Base-by-base conservation (phyloP, 805 yeast genomes). In the Monosporozyma solicola region DNA sequence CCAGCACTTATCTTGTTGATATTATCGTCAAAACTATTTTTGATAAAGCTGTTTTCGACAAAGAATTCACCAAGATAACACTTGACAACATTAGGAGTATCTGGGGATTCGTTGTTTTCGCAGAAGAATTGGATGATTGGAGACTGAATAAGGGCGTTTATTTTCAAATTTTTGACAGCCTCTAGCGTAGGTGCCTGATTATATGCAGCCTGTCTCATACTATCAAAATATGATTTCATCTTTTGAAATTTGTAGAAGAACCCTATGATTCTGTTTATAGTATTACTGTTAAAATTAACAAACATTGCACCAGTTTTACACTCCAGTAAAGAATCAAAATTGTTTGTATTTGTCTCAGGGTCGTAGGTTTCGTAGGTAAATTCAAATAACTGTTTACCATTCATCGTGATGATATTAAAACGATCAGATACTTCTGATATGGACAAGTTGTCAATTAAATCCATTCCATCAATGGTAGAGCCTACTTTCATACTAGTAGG, bases 141-240 rank as follows among this genome's bases (percentile, higher is more conserved):
- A 1, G 97, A 88, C 51, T 80, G 77, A 15, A 94, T 74, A 16
- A 80, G 68, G 35, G 95, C 69, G 60, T 91, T 86, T 63, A 91
- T 78, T 57, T 83, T 82, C 69, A 90, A 82, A 54, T 79, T 74
- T 50, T 70, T 78, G 15, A 72, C 74, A 8, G 68, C 53, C 45
- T 78, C 78, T 45, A 83, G 74, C 56, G 81, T 82, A 46, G 74
- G 80, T 0, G 94, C 94, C 65, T 87, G 95, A 59, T 85, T 80
- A 59, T 89, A 79, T 0, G 98, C 96, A 10, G 90, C 87, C 61
- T 85, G 88, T 54, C 98, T 78, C 0, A 98, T 95, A 22, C 79
- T 73, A 62, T 94, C 99, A 67, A 87, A 95, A n/a, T 91, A 75
- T 3, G 79, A 80, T 67, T 94, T 94, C 96, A 92, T 88, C 59